A percentile compares a stretch with the other conserved stretches of the same genome.
phyloP scores from a whole-genome alignment of 129 eudicot species.

The Dittrichia graveolens region DNA sequence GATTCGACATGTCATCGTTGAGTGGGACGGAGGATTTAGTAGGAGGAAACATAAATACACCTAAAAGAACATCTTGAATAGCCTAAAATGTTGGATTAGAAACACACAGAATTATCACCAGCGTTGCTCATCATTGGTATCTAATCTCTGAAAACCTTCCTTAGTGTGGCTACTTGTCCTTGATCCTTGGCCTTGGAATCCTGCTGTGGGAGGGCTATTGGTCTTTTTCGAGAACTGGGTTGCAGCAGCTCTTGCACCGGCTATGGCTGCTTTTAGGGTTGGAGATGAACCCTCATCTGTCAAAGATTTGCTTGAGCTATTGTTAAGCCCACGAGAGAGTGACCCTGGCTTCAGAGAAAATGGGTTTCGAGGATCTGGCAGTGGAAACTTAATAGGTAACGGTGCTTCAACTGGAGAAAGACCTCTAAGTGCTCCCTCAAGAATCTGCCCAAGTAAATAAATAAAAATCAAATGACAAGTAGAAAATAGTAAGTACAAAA shows the following conservation, averaged over 20 bases:
- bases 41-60: not conserved
- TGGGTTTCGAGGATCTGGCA: slow-evolving; percentile 61
- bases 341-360: slow-evolving; percentile 81
- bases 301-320: slow-evolving; percentile 36
- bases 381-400: slow-evolving; percentile 58
- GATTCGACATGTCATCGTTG: too few species aligned
- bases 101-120: slow-evolving; percentile 21
- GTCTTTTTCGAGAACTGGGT: slow-evolving; percentile 67
- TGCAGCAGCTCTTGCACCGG: slow-evolving; percentile 81
- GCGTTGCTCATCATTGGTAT: slow-evolving; percentile 8
- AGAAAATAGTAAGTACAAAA: not conserved
- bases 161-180: slow-evolving; percentile 41
- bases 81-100: slow-evolving; percentile 20
- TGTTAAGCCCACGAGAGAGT: slow-evolving; percentile 26
- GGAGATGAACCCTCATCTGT: slow-evolving; percentile 44
- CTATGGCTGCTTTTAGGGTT: slow-evolving; percentile 69
- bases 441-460: slow-evolving; percentile 42
- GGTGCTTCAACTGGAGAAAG: slow-evolving; percentile 64
- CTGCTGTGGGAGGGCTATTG: slow-evolving; percentile 24
- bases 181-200: slow-evolving; percentile 43
- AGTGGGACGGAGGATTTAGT: too few species aligned
- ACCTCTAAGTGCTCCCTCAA: slow-evolving; percentile 83
- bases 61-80: not conserved
- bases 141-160: slow-evolving; percentile 33
- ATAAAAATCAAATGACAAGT: not conserved